Percentiles rank a stretch among this genome's conserved stretches.
Evolutionary conservation across 192 early-diverging fungal genomes (phyloP).

Genomic region (Coemansia sp.): DNA sequence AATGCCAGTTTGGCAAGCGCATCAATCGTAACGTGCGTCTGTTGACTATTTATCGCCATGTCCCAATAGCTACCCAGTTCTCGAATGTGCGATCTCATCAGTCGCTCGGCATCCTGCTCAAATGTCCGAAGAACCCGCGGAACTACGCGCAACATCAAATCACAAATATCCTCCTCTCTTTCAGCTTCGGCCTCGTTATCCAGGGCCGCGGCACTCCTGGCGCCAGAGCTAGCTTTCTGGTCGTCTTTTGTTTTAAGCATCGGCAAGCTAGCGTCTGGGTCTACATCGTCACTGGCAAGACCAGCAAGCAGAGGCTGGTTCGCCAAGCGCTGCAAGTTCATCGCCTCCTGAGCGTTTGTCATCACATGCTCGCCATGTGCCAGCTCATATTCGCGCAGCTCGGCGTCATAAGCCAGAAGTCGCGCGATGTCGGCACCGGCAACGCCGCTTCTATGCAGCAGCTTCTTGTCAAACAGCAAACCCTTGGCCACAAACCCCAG

Average conservation of each 20-base stretch:
- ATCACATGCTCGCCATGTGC: slow-evolving; percentile 22
- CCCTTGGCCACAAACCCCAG: slow-evolving; percentile 42
- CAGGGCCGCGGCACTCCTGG: background rate
- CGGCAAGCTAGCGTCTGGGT: background rate
- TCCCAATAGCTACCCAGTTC: slow-evolving; percentile 35
- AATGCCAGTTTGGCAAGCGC: slow-evolving; percentile 40
- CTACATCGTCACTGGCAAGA: background rate
- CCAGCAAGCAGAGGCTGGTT: background rate
- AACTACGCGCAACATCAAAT: slow-evolving; percentile 15
- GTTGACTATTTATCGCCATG: slow-evolving; percentile 9
- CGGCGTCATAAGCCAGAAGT: slow-evolving; percentile 12
- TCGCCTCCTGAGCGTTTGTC: slow-evolving; percentile 1
- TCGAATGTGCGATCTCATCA: slow-evolving; percentile 27
- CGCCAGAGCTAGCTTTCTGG: background rate
- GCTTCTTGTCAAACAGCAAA: slow-evolving; percentile 27
- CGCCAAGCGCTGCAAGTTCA: background rate
- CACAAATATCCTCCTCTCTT: slow-evolving; percentile 4
- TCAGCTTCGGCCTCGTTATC: background rate
- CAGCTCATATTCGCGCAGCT: slow-evolving; percentile 20
- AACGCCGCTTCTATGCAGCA: slow-evolving; percentile 22
- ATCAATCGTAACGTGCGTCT: slow-evolving; percentile 30
- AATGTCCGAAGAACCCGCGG: slow-evolving; percentile 16
- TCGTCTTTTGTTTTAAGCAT: background rate
- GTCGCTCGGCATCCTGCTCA: slow-evolving; percentile 21
- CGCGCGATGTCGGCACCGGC: slow-evolving; percentile 1